phyloP scores from a whole-genome alignment of 345 rosid genomes.

The Eutrema japonicum region DNA sequence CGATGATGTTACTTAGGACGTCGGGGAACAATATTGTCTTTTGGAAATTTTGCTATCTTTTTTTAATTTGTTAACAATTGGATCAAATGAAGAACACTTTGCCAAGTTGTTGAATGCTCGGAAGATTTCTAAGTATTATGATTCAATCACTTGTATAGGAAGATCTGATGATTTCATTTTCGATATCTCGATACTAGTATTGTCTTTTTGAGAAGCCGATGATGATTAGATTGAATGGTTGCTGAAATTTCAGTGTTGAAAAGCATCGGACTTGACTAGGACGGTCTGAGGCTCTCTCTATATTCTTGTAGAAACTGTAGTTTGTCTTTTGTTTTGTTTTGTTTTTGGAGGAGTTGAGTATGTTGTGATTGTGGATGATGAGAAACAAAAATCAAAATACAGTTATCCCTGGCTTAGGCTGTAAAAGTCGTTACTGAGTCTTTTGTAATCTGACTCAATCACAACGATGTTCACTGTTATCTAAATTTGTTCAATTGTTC shows the following conservation, averaged over 20 bases:
- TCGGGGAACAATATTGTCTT: too few species aligned
- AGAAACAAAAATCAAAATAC: constrained; percentile 41
- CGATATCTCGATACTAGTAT: too few species aligned
- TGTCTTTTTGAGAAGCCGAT: constrained; percentile 11
- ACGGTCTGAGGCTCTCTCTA: constrained; percentile 44
- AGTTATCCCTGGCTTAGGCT: constrained; percentile 50
- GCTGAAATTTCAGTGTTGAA: constrained; percentile 37
- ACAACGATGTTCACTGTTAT: background rate
- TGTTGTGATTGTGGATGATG: constrained; percentile 33
- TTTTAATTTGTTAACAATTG: too few species aligned
- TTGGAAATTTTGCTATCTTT: too few species aligned
- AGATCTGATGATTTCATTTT: constrained; percentile 46
- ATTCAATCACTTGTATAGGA: constrained; percentile 37
- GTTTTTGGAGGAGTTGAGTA: background rate
- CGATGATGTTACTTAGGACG: too few species aligned
- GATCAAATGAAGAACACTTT: constrained; percentile 8
- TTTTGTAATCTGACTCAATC: constrained; percentile 41
- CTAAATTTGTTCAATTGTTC: too few species aligned
- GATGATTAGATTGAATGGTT: constrained; percentile 44
- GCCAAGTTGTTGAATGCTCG: constrained; percentile 35
- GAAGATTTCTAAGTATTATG: constrained; percentile 8
- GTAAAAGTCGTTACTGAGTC: constrained; percentile 34
- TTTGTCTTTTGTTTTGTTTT: too few species aligned
- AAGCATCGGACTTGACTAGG: constrained; percentile 47
- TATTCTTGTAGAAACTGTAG: too few species aligned